Evolutionary conservation across 768 basidiomycete genomes (phyloP), one percentile per base, ranked within the genome.

Genomic region (Heimioporus sp.): DNA sequence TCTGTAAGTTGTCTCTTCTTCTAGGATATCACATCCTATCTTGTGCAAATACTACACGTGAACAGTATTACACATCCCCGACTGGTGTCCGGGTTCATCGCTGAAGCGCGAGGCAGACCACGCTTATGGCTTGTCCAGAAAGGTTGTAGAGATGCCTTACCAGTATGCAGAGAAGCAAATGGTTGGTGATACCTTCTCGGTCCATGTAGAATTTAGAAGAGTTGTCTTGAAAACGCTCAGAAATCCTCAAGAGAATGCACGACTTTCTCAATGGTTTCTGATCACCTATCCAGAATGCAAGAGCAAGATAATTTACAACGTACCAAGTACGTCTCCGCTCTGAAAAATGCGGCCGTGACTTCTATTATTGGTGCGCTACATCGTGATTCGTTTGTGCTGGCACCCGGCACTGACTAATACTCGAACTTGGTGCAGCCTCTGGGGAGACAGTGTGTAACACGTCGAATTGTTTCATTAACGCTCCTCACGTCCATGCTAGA

Each of bases 51-150:
- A 24, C 1, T 43, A 12, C 39, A 11, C 12, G 28, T 35, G 13
- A 31, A 30, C 37, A 65, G 65, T 66, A 21, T 62, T 60, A 48
- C 24, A 60, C 19, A 37, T 63, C 24, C 65, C 65, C 3, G 53
- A 57, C 16, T 65, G 59, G 62, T 47, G 60, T 10, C 59, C 63
- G 6, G 55, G 55, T 8, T 43, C 52, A 12, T 36, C 17, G 2
- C 16, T 51, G 31, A 56, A 56, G 30, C 39, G 21, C 15, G 43
- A 48, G 20, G 45, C 55, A 17, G 31, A 21, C 2, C 8, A 34
- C 15, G 41, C 51, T n/a, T 36, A n/a, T 19, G 31, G 21, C 19
- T 17, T 37, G 20, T 35, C 46, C 17, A 10, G 4, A 19, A 43
- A 48, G 42, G 43, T 38, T 37, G 19, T 36, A 5, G 55, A 51